These are phyloP conservation scores for Kluyveromyces lactis DNA, from an alignment of 805 yeast genomes.

Conservation along the genomic window DNA sequence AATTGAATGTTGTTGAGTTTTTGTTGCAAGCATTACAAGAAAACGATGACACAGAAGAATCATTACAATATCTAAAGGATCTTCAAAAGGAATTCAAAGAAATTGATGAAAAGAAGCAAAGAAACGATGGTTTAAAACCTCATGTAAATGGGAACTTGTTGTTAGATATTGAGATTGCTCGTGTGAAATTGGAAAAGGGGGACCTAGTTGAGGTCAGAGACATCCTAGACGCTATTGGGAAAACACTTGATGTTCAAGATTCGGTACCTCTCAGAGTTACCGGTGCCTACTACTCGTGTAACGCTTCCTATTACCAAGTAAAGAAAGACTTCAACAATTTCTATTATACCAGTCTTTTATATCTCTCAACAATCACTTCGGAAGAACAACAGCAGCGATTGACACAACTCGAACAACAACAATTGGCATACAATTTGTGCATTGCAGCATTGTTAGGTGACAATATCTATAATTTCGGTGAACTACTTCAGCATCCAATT, in stretches of 20 bases:
- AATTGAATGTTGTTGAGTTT: constrained; percentile 70
- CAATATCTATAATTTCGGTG: constrained; percentile 91
- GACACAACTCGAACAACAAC: constrained; percentile 32
- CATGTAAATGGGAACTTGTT: constrained; percentile 49
- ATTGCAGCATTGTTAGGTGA: constrained; percentile 87
- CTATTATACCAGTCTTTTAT: constrained; percentile 75
- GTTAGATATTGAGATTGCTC: constrained; percentile 66
- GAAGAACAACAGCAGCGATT: constrained; percentile 17
- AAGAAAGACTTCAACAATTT: constrained; percentile 73
- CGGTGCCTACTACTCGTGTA: constrained; percentile 76
- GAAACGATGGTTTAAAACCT: constrained; percentile 30
- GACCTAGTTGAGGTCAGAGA: constrained; percentile 54
- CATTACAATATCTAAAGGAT: constrained; percentile 40
- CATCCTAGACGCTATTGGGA: constrained; percentile 53
- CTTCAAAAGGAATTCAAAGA: constrained; percentile 39
- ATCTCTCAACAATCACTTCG: constrained; percentile 63
- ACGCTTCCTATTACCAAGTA: constrained; percentile 64
- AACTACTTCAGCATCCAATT: constrained; percentile 82
- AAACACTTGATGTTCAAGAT: constrained; percentile 48
- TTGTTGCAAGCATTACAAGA: constrained; percentile 47
- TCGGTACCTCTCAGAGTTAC: constrained; percentile 56
- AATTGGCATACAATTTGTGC: constrained; percentile 65
- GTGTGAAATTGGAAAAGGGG: constrained; percentile 51
- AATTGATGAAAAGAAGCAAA: constrained; percentile 27
- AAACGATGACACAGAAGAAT: constrained; percentile 36